A percentile compares a stretch with the other conserved stretches of the same genome.
These are phyloP conservation scores for Calophaca sinica DNA, from an alignment of 306 rosid genomes.

Conservation along the genomic window DNA sequence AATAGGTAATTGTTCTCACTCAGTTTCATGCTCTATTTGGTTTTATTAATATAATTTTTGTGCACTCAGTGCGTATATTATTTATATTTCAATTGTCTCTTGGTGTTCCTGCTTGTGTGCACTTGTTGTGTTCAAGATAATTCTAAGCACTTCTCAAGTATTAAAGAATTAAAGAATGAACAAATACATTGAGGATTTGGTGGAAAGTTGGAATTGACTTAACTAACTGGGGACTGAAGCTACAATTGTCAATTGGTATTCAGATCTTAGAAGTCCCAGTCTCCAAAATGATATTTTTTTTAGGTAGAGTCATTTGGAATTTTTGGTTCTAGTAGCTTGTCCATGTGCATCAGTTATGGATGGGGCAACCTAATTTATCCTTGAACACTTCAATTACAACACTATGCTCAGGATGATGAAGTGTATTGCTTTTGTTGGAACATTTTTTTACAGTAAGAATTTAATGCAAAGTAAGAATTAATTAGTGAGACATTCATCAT, in stretches of 20 bases:
- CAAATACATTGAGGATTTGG: neutral
- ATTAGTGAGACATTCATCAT: neutral
- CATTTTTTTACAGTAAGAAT: too few species aligned
- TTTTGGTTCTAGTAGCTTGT: neutral
- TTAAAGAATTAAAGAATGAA: neutral
- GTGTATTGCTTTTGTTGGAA: too few species aligned
- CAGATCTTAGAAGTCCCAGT: neutral
- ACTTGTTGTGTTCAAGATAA: neutral
- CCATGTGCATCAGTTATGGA: neutral
- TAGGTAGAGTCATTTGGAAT: neutral
- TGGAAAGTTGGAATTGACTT: neutral
- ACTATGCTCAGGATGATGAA: neutral
- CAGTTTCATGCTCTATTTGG: conserved; percentile 10
- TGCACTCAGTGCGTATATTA: neutral
- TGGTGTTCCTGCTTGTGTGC: neutral
- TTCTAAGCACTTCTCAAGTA: neutral
- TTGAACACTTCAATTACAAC: neutral
- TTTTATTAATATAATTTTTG: neutral
- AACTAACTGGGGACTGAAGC: neutral
- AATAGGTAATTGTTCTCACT: conserved; percentile 44
- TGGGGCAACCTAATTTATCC: neutral
- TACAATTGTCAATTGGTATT: neutral
- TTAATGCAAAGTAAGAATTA: neutral
- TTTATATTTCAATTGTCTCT: neutral
- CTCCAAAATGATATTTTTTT: neutral